Evolutionary conservation across 768 basidiomycete genomes (phyloP).

Genomic region (Russula compacta): DNA sequence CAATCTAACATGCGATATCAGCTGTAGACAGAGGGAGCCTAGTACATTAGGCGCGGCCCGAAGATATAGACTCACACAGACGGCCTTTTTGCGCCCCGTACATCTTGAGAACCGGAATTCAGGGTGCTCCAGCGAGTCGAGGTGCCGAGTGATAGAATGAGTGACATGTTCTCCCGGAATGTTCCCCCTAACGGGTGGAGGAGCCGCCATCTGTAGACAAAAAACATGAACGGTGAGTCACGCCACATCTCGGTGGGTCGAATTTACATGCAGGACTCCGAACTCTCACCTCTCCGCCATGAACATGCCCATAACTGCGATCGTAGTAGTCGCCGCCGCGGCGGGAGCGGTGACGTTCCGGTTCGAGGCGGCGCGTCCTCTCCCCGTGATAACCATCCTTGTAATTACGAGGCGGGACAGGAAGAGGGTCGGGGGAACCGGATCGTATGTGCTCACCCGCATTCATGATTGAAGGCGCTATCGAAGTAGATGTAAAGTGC

Average conservation of each 20-base stretch:
- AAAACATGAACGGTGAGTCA: neutral
- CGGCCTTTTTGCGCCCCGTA: conserved; percentile 37
- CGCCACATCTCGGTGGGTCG: neutral
- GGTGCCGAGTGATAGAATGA: neutral
- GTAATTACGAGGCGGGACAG: conserved; percentile 6
- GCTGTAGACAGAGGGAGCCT: neutral
- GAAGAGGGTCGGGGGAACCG: conserved; percentile 12
- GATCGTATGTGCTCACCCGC: neutral
- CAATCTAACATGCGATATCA: conserved; percentile 28
- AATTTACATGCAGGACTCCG: neutral
- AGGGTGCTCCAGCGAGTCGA: conserved; percentile 5
- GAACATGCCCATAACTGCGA: neutral
- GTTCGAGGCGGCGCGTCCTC: neutral
- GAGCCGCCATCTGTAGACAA: neutral
- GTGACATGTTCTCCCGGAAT: neutral
- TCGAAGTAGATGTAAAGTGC: neutral
- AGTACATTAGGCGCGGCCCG: neutral
- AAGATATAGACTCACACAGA: conserved; percentile 24
- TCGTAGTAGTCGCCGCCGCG: conserved; percentile 6
- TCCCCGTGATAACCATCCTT: conserved; percentile 5
- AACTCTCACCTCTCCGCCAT: conserved; percentile 5
- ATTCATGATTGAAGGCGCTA: conserved; percentile 11
- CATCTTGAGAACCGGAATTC: conserved; percentile 36
- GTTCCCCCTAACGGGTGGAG: neutral
- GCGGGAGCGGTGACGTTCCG: conserved; percentile 9